Conservation (phyloP, 208 protist species). For the Trypanosoma caninum region DNA sequence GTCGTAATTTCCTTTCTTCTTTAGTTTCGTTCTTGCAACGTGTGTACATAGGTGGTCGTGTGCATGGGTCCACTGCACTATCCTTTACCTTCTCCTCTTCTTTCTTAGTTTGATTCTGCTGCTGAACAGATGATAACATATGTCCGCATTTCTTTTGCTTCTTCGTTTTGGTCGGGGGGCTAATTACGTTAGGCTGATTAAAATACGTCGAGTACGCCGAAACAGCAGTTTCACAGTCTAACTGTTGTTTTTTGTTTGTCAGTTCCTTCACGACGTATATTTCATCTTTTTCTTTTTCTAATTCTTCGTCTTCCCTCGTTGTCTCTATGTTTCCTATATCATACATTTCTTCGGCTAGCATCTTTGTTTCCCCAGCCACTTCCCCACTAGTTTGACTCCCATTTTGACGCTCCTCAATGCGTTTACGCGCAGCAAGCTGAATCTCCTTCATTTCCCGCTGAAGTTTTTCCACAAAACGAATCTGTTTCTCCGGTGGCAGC, state of each 20-base stretch:
- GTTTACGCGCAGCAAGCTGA: constrained; percentile 45
- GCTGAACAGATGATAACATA: not conserved
- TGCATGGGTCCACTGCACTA: not conserved
- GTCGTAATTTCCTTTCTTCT: constrained; percentile 80
- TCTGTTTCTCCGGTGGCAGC: constrained; percentile 61
- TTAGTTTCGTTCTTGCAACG: constrained; percentile 68
- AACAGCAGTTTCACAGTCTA: constrained; percentile 86
- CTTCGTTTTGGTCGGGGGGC: constrained; percentile 27
- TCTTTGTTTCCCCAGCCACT: constrained; percentile 11
- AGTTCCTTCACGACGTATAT: constrained; percentile 43
- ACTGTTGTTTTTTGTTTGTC: constrained; percentile 27
- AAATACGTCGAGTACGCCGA: constrained; percentile 78
- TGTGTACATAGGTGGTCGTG: constrained; percentile 6
- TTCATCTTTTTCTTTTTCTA: constrained; percentile 37
- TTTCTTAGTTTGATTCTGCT: not conserved
- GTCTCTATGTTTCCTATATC: not conserved
- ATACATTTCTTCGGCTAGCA: no score
- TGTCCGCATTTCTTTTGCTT: constrained; percentile 17
- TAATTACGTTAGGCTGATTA: constrained; percentile 89
- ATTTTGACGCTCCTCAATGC: constrained; percentile 15
- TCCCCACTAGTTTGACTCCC: not conserved
- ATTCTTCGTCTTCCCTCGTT: constrained; percentile 9
- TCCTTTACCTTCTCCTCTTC: constrained; percentile 25
- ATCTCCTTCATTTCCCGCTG: constrained; percentile 67
- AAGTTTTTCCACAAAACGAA: constrained; percentile 66